Evolutionary conservation across 352 stramenopile genomes (phyloP), one percentile per base, ranked within the genome.

Genomic region (Pythium pyrilobum): DNA sequence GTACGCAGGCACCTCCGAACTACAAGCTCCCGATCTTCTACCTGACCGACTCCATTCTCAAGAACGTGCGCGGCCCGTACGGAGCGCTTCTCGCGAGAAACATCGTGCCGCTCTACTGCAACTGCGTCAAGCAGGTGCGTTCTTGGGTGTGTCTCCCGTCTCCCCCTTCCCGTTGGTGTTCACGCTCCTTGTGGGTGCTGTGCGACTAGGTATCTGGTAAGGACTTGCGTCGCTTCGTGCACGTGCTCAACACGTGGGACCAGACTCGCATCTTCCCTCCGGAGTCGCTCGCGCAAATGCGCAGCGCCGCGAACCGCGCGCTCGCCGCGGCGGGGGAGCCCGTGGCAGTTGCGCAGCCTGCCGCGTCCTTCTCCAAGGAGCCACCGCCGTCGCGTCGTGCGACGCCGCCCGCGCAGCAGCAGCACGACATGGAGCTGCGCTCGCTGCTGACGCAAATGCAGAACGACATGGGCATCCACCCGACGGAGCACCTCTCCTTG

Each of bases 1-100:
- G n/a, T n/a, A n/a, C 64, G 25, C 52, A 91, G 77, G 82, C 82
- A 1, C 68, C 74, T 12, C 74, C 84, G 3, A 81, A 89, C 37
- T 93, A 80, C 69, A 93, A 93, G 63, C 66, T 96, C n/a, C 81
- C 86, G 21, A 92, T 94, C 52, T 90, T 95, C 56, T 96, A 96
- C 63, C 62, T 96, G 20, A 95, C 84, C 10, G 86, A 96, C 59
- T 96, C 86, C 12, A 96, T 96, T 54, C 68, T 96, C 31, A 95
- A 93, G 72, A 96, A 96, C 50, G 77, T 95, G 8, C 62, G 74
- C 12, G 84, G 81, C 0, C 75, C 79, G 42, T 96, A 96, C 62
- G 33, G 79, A 9, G 21, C 66, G 27, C 73, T 95, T 0, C 84
- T 96, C 23, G 65, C 70, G 3, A 62, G 67, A 27, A 83, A 81